Evolutionary conservation across 2,329 filamentous ascomycete species (phyloP), one percentile per base, ranked within the genome.

Genomic region (Cladosporium austrohemisphaericum): DNA sequence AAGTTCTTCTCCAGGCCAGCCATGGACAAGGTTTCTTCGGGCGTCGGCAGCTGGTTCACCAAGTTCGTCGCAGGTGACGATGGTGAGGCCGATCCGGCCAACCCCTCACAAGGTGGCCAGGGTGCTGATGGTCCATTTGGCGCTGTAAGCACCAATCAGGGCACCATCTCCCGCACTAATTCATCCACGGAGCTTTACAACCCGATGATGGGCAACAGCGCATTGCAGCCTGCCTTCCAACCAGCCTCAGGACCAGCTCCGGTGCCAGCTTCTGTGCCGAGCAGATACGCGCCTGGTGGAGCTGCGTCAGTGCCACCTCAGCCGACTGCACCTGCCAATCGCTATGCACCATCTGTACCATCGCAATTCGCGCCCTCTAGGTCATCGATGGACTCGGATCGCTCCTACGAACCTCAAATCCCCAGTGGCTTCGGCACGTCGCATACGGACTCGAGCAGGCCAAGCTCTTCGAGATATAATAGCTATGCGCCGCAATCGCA

Each of bases 31-130:
- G 89, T 97, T 0, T 93, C 91, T 2, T 90, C 86, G 53, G 89
- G 86, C 26, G 82, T 97, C 65, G 91, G 89, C 79, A 90, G 84
- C 56, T 89, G 86, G 52, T 96, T 99, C 71, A 97, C 91, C 70
- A 96, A 90, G 62, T 98, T 98, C 63, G 90, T 98, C 53, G 84
- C 87, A 44, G 94, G 93, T 11, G 92, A 96, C 52, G 92, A 97
- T 48, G 81, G 80, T 45, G 86, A 89, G 44, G 75, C 76, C 26
- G 75, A 75, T 8, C 81, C 79, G 1, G 77, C 77, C 47, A 80
- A 75, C 7, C 26, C 43, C 5, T 49, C 43, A n/a, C 35, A 44
- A 35, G 81, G 80, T 36, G 29, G 35, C 26, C 78, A 79, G 41
- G 70, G 66, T 16, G 50, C 50, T 26, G 85, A 88, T 52, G 68